A percentile compares a stretch with the other conserved stretches of the same genome.
Evolutionary conservation across 495 filamentous ascomycete genomes (phyloP).

Genomic region (Tricharina praecox): DNA sequence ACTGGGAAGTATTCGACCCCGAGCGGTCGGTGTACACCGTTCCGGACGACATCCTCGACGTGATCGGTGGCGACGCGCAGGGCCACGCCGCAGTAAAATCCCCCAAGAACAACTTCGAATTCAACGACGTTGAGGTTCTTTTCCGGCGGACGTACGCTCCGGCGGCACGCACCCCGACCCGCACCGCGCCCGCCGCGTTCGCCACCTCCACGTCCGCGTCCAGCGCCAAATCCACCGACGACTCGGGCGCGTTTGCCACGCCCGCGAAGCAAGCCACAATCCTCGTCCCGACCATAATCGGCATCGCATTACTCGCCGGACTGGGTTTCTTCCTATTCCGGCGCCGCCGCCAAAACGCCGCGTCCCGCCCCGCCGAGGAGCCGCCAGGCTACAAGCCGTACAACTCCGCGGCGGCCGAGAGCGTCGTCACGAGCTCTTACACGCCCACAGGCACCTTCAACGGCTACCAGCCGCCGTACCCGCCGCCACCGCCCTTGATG

Average conservation of each 20-base stretch:
- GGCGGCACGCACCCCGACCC: background rate
- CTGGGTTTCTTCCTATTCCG: background rate
- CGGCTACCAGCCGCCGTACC: background rate
- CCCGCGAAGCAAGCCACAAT: background rate
- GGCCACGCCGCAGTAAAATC: constrained; percentile 3
- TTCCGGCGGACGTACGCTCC: background rate
- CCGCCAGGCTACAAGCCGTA: background rate
- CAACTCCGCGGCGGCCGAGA: background rate
- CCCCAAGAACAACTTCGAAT: constrained; percentile 2
- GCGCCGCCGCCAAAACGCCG: background rate
- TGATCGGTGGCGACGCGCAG: constrained; percentile 29
- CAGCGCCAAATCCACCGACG: background rate
- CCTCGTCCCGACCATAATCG: background rate
- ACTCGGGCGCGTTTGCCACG: background rate
- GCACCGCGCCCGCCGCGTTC: background rate
- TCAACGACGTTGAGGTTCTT: constrained; percentile 2
- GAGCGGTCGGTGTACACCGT: constrained; percentile 30
- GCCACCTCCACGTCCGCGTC: background rate
- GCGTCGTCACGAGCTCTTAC: background rate
- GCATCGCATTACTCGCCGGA: background rate
- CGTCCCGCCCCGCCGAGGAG: background rate
- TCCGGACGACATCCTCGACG: constrained; percentile 29
- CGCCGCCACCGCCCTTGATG: background rate
- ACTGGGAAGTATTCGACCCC: constrained; percentile 22
- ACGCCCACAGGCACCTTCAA: background rate